phyloP scores from a whole-genome alignment of 345 rosid genomes.

The Melaleuca quinquenervia region DNA sequence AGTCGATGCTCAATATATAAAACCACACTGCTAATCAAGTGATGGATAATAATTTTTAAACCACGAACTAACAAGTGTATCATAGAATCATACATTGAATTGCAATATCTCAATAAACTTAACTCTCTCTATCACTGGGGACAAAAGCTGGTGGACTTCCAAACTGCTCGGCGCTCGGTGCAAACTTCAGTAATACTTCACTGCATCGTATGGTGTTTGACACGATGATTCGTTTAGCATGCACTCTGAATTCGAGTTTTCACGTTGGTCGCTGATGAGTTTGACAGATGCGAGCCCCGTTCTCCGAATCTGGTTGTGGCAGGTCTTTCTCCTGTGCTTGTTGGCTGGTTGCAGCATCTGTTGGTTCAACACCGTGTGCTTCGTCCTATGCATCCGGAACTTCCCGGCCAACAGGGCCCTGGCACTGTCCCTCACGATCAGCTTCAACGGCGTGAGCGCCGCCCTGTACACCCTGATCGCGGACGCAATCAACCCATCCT shows the following conservation, averaged over 20 bases:
- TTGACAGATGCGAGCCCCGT: neutral
- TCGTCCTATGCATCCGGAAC: slow-evolving; percentile 76
- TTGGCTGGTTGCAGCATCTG: slow-evolving; percentile 85
- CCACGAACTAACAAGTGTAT: neutral
- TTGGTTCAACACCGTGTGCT: slow-evolving; percentile 98
- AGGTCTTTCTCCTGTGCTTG: slow-evolving; percentile 79
- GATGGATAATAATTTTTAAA: neutral
- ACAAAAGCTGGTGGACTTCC: no score
- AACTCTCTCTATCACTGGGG: no score
- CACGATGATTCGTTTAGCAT: no score
- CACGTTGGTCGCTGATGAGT: neutral
- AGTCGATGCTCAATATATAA: neutral
- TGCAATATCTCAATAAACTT: neutral
- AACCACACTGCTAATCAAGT: neutral
- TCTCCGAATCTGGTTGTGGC: slow-evolving; percentile 3
- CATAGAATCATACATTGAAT: neutral
- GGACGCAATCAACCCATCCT: slow-evolving; percentile 51
- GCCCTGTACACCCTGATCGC: slow-evolving; percentile 74
- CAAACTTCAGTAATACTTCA: no score
- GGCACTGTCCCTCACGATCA: slow-evolving; percentile 79
- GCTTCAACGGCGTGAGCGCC: slow-evolving; percentile 94
- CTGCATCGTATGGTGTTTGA: no score
- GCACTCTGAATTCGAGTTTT: no score
- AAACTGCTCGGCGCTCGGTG: no score
- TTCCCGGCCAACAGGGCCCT: slow-evolving; percentile 71